A percentile compares a stretch with the other conserved stretches of the same genome.
Evolutionary conservation across 176 grass and related monocot genomes (phyloP).

Genomic region (Poa annua): DNA sequence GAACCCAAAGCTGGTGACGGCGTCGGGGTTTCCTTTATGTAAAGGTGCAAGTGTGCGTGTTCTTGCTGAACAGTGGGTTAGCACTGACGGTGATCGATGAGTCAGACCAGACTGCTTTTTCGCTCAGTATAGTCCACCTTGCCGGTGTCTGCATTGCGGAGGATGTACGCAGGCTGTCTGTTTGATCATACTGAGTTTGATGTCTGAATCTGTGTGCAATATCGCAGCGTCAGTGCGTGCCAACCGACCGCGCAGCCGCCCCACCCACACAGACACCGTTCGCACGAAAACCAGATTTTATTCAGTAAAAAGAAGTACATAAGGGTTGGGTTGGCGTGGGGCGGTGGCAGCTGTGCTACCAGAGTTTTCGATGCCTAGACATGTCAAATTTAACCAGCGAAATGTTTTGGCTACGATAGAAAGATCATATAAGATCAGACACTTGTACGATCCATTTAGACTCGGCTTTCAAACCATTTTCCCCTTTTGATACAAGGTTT

Average conservation of each 20-base stretch:
- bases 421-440: too few species aligned
- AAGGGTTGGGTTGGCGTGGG: too few species aligned
- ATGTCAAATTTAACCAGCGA: too few species aligned
- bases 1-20: slow-evolving; percentile 37
- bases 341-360: too few species aligned
- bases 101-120: background rate
- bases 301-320: background rate
- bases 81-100: slow-evolving; percentile 13
- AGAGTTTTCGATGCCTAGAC: too few species aligned
- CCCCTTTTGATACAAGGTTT: too few species aligned
- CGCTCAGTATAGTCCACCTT: background rate
- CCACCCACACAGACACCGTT: background rate
- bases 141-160: background rate
- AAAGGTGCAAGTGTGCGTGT: slow-evolving; percentile 38
- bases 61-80: slow-evolving; percentile 17
- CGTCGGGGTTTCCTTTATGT: slow-evolving; percentile 44
- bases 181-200: background rate
- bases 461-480: too few species aligned
- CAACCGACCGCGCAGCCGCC: slow-evolving; percentile 22
- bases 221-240: slow-evolving; percentile 1
- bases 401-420: too few species aligned
- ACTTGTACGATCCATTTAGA: too few species aligned
- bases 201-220: background rate
- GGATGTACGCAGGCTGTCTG: background rate
- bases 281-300: background rate